Conservation (phyloP, 495 filamentous ascomycete genomes). For the Letharia columbiana region DNA sequence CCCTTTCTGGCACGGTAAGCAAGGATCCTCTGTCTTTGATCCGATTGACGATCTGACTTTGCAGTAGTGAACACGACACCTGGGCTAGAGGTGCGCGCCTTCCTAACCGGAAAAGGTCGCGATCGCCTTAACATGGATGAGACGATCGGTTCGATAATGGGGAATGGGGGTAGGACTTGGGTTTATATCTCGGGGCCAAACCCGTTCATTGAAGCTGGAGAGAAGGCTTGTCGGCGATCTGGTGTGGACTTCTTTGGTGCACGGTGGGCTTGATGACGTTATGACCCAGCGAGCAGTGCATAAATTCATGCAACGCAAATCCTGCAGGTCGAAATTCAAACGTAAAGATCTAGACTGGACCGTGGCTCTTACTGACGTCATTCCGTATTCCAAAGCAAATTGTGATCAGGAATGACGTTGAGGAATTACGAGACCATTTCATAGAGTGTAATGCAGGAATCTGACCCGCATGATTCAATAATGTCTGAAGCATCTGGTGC, state of each 20-base stretch:
- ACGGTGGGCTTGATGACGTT: conserved; percentile 18
- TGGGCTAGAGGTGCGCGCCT: conserved; percentile 23
- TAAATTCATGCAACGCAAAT: background rate
- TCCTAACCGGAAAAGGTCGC: conserved; percentile 23
- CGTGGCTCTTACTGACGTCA: background rate
- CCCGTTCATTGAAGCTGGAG: conserved; percentile 25
- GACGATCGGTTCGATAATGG: conserved; percentile 14
- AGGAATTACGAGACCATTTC: too few species aligned
- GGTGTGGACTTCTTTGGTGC: conserved; percentile 28
- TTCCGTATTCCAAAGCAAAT: too few species aligned
- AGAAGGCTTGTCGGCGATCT: conserved; percentile 23
- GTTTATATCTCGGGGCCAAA: conserved; percentile 30
- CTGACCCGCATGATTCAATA: too few species aligned
- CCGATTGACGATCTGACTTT: background rate
- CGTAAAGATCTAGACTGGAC: background rate
- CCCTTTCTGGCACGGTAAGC: conserved; percentile 13
- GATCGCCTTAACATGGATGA: conserved; percentile 16
- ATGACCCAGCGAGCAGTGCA: conserved; percentile 1
- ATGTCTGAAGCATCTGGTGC: too few species aligned
- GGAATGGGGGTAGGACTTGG: conserved; percentile 18
- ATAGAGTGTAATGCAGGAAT: too few species aligned
- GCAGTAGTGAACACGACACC: conserved; percentile 1
- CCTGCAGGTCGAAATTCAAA: background rate
- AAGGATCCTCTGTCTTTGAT: background rate
- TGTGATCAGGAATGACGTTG: too few species aligned